Conservation (phyloP, 306 rosid species). For the Cucurbita maxima region DNA sequence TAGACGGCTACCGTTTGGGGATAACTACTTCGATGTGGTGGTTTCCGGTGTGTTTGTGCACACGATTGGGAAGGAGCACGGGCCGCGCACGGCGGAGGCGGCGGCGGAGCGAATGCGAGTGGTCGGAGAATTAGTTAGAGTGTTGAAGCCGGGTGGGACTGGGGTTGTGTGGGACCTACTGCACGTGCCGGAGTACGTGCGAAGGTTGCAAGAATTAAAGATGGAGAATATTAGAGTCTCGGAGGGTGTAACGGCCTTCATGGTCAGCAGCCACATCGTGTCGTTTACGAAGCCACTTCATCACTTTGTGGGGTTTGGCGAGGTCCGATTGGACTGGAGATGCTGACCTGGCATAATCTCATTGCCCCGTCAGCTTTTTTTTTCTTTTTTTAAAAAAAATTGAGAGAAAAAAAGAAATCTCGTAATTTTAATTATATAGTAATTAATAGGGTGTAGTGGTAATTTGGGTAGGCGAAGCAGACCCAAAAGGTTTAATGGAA, state of each 20-base stretch:
- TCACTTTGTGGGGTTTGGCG: slow-evolving; percentile 47
- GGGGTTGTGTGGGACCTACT: slow-evolving; percentile 91
- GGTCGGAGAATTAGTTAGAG: slow-evolving; percentile 82
- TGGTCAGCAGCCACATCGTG: slow-evolving; percentile 91
- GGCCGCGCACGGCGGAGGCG: slow-evolving; percentile 70
- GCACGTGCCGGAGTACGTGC: slow-evolving; percentile 90
- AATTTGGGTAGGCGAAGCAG: slow-evolving; percentile 9
- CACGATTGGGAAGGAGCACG: slow-evolving; percentile 81
- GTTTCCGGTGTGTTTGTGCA: slow-evolving; percentile 90
- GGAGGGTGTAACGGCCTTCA: slow-evolving; percentile 79
- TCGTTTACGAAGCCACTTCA: slow-evolving; percentile 79
- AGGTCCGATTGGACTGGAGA: slow-evolving; percentile 93
- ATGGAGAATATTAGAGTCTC: slow-evolving; percentile 90
- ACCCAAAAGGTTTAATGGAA: not conserved
- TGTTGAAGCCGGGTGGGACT: slow-evolving; percentile 68
- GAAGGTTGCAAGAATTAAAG: slow-evolving; percentile 66
- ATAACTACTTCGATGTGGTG: slow-evolving; percentile 83
- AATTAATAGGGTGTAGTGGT: not conserved
- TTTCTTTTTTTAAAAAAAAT: too few relatives aligned
- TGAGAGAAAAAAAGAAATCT: not conserved
- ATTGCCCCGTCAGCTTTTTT: not conserved
- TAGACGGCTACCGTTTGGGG: slow-evolving; percentile 70
- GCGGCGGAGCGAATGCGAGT: slow-evolving; percentile 92
- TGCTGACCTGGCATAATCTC: slow-evolving; percentile 18
- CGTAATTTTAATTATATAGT: not conserved